These are phyloP conservation scores for Spizellomyces punctatus DNA, from an alignment of 192 early-diverging fungal species.

Conservation along the genomic window DNA sequence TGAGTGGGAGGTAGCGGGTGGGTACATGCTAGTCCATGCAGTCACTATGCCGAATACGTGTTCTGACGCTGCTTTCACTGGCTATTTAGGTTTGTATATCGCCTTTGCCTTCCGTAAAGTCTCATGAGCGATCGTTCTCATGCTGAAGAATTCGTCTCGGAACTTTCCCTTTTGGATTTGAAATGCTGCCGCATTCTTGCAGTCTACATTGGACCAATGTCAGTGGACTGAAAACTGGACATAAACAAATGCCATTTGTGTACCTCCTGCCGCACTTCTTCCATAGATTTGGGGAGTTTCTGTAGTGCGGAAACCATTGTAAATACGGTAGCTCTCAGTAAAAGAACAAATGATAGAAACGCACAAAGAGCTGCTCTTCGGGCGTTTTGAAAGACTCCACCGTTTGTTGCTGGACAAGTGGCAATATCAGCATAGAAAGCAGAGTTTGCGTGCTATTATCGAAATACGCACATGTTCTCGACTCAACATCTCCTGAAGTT, in stretches of 20 bases:
- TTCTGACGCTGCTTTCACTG: neutral
- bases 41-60: constrained; percentile 34
- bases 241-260: too few relatives aligned
- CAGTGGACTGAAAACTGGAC: too few relatives aligned
- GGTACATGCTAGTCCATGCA: constrained; percentile 70
- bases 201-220: too few relatives aligned
- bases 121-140: too few relatives aligned
- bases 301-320: constrained; percentile 1
- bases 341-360: neutral
- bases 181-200: too few relatives aligned
- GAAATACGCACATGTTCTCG: constrained; percentile 17
- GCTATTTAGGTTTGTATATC: constrained; percentile 56
- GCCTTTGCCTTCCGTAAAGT: constrained; percentile 73
- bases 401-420: neutral
- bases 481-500: constrained; percentile 18
- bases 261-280: constrained; percentile 19
- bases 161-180: too few relatives aligned
- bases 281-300: constrained; percentile 25
- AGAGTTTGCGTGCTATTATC: neutral
- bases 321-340: neutral
- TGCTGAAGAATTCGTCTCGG: too few relatives aligned
- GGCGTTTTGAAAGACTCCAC: constrained; percentile 15
- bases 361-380: constrained; percentile 25
- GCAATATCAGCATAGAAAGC: too few relatives aligned
- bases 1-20: constrained; percentile 92